Evolutionary conservation across 805 yeast genomes (phyloP), one percentile per base, ranked within the genome.

Genomic region (Ogataea nonfermentans): DNA sequence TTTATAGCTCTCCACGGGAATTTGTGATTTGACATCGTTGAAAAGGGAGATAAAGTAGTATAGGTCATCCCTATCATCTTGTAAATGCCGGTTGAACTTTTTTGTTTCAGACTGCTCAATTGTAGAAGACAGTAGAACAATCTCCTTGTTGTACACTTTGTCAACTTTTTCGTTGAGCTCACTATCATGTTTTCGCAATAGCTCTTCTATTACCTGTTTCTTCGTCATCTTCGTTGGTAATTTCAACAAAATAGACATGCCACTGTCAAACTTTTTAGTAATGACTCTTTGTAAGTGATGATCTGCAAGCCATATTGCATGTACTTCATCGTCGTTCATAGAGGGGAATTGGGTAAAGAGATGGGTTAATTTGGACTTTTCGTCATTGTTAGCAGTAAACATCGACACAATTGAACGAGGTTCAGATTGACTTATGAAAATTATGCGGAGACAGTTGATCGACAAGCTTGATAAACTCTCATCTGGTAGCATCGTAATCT

Each of bases 31-130:
- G 37, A 79, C 51, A 7, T 65, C 55, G 37, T 73, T 70, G 56
- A 79, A 83, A 27, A 65, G 61, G 0, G 72, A 53, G 3, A 74
- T 61, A 49, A 68, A 73, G 43, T 68, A 74, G 19, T 70, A 67
- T 10, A 70, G 58, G 52, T 77, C 81, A 49, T 82, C 93, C 35
- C 73, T 75, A 41, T 69, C 73, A 57, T 86, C 95, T 51, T 83
- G 89, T 3, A 70, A 53, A 36, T 73, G 70, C 23, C 88, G 67
- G 41, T 74, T 70, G 42, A 65, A 70, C 41, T 71, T 73, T 31
- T 71, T 65, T 4, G 69, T 55, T 49, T 80, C 86, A 1, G 67
- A 61, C 2, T 67, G 56, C 7, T 68, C 55, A 2, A 78, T 65
- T 51, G 55, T 65, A 51, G 44, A 62, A 51, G 47, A 65, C 61